Evolutionary conservation across 2,329 filamentous ascomycete genomes (phyloP).

Genomic region (Teratosphaeria destructans): DNA sequence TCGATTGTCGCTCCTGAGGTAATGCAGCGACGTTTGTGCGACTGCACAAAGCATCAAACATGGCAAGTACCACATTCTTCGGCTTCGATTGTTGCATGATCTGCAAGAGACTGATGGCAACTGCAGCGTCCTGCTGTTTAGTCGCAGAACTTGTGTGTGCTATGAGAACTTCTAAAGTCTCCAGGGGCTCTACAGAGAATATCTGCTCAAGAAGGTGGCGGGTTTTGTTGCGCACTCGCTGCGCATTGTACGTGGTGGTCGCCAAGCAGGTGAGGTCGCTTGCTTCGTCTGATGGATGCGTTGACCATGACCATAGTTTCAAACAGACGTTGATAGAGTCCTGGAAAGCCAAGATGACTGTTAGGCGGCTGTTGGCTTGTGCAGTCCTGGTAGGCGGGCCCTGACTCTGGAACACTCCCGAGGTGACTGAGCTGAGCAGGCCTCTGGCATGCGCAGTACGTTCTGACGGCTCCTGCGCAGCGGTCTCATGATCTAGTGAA

Average conservation of each 20-base stretch:
- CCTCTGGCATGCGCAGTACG: conserved; percentile 73
- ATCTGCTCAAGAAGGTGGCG: conserved; percentile 83
- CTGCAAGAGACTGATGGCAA: conserved; percentile 77
- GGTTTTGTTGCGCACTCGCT: conserved; percentile 83
- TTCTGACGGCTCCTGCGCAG: conserved; percentile 57
- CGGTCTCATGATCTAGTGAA: conserved; percentile 65
- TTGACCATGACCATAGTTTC: conserved; percentile 87
- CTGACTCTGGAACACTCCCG: conserved; percentile 77
- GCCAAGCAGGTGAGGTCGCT: conserved; percentile 51
- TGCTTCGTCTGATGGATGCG: conserved; percentile 48
- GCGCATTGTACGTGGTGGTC: conserved; percentile 84
- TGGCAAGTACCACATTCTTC: conserved; percentile 80
- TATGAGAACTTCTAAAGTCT: conserved; percentile 85
- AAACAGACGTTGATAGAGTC: conserved; percentile 90
- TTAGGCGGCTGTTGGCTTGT: conserved; percentile 86
- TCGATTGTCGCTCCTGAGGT: conserved; percentile 72
- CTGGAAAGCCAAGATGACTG: conserved; percentile 91
- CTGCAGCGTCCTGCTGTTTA: conserved; percentile 28
- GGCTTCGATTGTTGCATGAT: conserved; percentile 85
- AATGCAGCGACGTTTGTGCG: conserved; percentile 76
- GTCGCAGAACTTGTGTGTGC: conserved; percentile 62
- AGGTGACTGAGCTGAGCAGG: conserved; percentile 91
- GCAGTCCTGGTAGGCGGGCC: conserved; percentile 57
- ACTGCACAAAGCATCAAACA: conserved; percentile 94
- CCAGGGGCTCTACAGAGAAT: conserved; percentile 81